Base-by-base conservation (phyloP, 1,284 basidiomycete genomes). In the Stygiomarasmius scandens region DNA sequence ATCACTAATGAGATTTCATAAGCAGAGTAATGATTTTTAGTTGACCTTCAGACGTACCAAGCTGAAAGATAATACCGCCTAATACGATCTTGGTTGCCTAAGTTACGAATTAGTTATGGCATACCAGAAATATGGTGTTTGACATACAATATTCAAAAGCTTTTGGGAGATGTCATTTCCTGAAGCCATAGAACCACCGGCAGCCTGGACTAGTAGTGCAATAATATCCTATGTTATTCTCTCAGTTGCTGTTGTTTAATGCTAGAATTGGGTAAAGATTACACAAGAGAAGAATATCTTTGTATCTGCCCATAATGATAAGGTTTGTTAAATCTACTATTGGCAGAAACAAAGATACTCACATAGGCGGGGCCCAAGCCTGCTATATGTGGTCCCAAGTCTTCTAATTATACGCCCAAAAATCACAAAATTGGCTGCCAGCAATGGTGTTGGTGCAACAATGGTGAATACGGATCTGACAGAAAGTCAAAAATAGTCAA, bases 281-380 rank as follows among this genome's bases (percentile, higher is more conserved):
- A n/a, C 55, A 29, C 23, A 56, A n/a, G 48, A 43, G 32, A 47
- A 56, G 25, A 56, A 56, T 2, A 56, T 56, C 8, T 50, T 56
- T 14, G 55, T 27, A 38, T 56, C 55, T 56, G 29, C n/a, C n/a
- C n/a, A n/a, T n/a, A n/a, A n/a, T n/a, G n/a, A n/a, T n/a, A n/a
- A n/a, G n/a, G n/a, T n/a, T n/a, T n/a, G n/a, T n/a, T n/a, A n/a
- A n/a, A n/a, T n/a, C n/a, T 34, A 8, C 32, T 34, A 34, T 8
- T 34, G 14, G 32, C 14, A 8, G 32, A 34, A 8, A 34, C 32
- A 34, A n/a, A n/a, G n/a, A n/a, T n/a, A 34, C 32, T 34, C 32
- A 34, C 32, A 34, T 14, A 8, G 14, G 32, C 32, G 32, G 14
- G 32, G 32, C 32, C 14, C 14, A 8, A 34, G 8, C 32, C 32